Base-by-base conservation (phyloP, 116 monocot species). In the Trichopus zeylanicus region DNA sequence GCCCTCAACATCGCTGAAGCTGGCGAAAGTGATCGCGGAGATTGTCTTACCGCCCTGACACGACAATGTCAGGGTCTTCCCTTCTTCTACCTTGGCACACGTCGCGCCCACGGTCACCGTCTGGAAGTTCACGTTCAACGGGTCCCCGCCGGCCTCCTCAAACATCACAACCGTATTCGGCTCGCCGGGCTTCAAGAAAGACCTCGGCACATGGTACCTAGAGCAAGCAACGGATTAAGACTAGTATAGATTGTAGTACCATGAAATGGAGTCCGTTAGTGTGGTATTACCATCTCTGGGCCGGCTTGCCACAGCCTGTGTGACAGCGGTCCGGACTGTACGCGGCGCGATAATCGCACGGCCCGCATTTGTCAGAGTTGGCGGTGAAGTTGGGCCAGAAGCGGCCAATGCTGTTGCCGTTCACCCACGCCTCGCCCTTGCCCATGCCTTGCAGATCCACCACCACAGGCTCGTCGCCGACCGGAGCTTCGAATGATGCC, bases 221-320 rank as follows among this genome's bases (percentile, higher is more conserved):
- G n/a, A n/a, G n/a, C n/a, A n/a, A n/a, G n/a, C n/a, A n/a, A n/a
- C n/a, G n/a, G n/a, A n/a, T n/a, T n/a, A n/a, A n/a, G n/a, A n/a
- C n/a, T n/a, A n/a, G n/a, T n/a, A n/a, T n/a, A n/a, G n/a, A n/a
- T n/a, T n/a, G n/a, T n/a, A n/a, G n/a, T n/a, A n/a, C n/a, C n/a
- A n/a, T n/a, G n/a, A n/a, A n/a, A n/a, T n/a, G n/a, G n/a, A n/a
- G n/a, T n/a, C n/a, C n/a, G n/a, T n/a, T n/a, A n/a, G n/a, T n/a
- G n/a, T 53, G 13, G 20, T 1, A 53, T 12, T 61, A 79, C 80
- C 74, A 74, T 71, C 67, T 80, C 31, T 80, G 80, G 35, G 75
- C 62, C 16, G 70, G 47, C 53, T 75, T 70, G 25, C 80, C 80
- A 23, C 80, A 80, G 6, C 66, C 64, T 12, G 59, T 75, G 15